phyloP scores from a whole-genome alignment of 2,329 filamentous ascomycete genomes.

The Aspergillus ustus region DNA sequence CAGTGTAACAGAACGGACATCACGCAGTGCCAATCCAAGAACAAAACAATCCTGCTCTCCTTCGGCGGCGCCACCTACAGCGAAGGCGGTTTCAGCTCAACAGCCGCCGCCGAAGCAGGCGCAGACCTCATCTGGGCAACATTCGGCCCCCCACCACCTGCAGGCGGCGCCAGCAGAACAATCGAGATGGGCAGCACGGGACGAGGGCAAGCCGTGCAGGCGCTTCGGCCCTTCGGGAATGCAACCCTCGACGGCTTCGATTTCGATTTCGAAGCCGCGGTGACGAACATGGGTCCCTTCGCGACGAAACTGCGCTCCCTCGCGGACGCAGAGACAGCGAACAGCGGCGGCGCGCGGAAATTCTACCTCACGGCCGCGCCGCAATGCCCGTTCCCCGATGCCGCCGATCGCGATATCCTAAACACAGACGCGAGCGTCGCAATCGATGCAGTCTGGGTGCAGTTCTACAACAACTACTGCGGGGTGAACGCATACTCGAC shows the following conservation, averaged over 20 bases:
- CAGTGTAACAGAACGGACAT: conserved; percentile 48
- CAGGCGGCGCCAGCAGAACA: conserved; percentile 27
- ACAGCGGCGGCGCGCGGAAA: conserved; percentile 31
- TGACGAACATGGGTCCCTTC: conserved; percentile 65
- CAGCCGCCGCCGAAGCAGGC: conserved; percentile 56
- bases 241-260: conserved; percentile 75
- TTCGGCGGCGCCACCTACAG: conserved; percentile 73
- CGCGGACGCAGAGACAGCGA: conserved; percentile 58
- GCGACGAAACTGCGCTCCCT: conserved; percentile 59
- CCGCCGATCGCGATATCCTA: conserved; percentile 62
- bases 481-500: conserved; percentile 58
- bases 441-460: conserved; percentile 66
- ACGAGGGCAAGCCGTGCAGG: conserved; percentile 19
- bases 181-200: too few relatives aligned
- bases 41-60: conserved; percentile 74
- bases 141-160: conserved; percentile 59
- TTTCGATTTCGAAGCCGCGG: conserved; percentile 70
- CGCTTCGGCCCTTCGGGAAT: conserved; percentile 68
- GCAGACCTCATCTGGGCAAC: conserved; percentile 71
- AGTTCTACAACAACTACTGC: conserved; percentile 74
- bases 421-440: conserved; percentile 56
- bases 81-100: conserved; percentile 67
- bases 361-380: conserved; percentile 69
- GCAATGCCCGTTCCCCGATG: conserved; percentile 70
- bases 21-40: conserved; percentile 63